Conservation (phyloP, 768 basidiomycete genomes). For the Cubamyces sp. region DNA sequence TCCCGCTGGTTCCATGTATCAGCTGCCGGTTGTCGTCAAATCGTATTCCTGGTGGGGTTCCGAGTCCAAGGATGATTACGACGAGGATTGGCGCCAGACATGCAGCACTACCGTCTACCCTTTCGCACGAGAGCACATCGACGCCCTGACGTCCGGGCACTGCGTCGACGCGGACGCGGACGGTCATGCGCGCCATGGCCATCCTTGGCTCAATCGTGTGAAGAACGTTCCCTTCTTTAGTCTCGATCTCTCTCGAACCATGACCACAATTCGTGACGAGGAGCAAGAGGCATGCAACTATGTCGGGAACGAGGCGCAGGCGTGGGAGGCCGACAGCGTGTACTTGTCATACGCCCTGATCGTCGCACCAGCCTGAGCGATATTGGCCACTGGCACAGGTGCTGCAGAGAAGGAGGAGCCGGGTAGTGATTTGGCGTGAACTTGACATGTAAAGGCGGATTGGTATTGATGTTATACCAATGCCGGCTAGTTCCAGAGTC, state of each 20-base stretch:
- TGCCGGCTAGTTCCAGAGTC: too few species aligned
- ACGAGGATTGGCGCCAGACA: not conserved
- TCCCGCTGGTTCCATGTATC: slow-evolving; percentile 18
- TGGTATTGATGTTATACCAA: too few species aligned
- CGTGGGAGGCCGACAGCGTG: slow-evolving; percentile 28
- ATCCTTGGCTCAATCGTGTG: slow-evolving; percentile 5
- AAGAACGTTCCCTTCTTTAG: slow-evolving; percentile 21
- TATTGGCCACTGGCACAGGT: too few species aligned
- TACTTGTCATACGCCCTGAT: slow-evolving; percentile 32
- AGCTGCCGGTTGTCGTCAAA: slow-evolving; percentile 28
- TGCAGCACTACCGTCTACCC: slow-evolving; percentile 25
- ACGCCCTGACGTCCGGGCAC: not conserved
- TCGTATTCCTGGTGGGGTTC: not conserved
- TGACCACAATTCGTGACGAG: slow-evolving; percentile 2
- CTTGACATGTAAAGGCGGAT: too few species aligned
- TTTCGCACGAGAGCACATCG: slow-evolving; percentile 30
- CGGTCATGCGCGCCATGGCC: not conserved
- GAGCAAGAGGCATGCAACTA: slow-evolving; percentile 22
- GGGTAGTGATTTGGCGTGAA: too few species aligned
- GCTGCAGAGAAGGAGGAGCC: too few species aligned
- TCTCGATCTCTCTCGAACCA: slow-evolving; percentile 1
- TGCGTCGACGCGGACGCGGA: not conserved
- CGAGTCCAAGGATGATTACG: not conserved
- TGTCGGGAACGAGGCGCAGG: slow-evolving; percentile 33
- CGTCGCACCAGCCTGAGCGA: too few species aligned